Evolutionary conservation across 1,284 basidiomycete genomes (phyloP), one percentile per base, ranked within the genome.

Genomic region (Ganoderma boninense): DNA sequence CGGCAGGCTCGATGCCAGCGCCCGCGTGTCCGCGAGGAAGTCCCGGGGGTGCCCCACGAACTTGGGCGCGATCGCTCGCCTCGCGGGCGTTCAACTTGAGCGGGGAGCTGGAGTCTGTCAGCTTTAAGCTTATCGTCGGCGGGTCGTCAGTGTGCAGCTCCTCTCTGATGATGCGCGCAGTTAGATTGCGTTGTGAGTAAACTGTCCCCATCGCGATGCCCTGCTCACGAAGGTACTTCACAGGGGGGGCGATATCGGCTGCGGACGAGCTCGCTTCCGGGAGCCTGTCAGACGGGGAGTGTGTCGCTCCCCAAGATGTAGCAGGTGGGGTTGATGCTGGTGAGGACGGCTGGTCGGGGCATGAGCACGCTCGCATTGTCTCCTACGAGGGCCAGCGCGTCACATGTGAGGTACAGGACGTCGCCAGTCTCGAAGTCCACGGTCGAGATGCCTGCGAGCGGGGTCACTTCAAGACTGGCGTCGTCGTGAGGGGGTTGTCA

Each of bases 301-400:
- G 52, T 26, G 52, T 54, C 52, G 52, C 52, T 23, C 26, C 26
- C 52, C 11, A 54, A 54, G 52, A 54, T 54, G 52, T 54, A 54
- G 52, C 52, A 23, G 26, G 52, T 54, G 26, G 52, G 52, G 26
- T 54, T 26, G 52, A 54, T 54, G 26, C 26, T 54, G 52, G 52
- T 54, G 14, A 54, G 52, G 4, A 54, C 52, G 10, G 52, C 26
- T 26, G 26, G 52, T 13, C 52, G 52, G 26, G 52, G 52, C 52
- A 54, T 54, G 13, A 54, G 52, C 26, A 26, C 26, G 4, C 3
- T 29, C 52, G 52, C 52, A 14, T 54, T 26, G 26, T 54, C 52
- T 16, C 52, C 52, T 1, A 54, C 26, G 4, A 54, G 52, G 4
- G 52, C 29, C 13, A 11, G 52, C 26, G 52, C 52, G 26, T 29